phyloP scores from a whole-genome alignment of 1,139 yeast genomes.

The Suzukiozyma palmioleophila region DNA sequence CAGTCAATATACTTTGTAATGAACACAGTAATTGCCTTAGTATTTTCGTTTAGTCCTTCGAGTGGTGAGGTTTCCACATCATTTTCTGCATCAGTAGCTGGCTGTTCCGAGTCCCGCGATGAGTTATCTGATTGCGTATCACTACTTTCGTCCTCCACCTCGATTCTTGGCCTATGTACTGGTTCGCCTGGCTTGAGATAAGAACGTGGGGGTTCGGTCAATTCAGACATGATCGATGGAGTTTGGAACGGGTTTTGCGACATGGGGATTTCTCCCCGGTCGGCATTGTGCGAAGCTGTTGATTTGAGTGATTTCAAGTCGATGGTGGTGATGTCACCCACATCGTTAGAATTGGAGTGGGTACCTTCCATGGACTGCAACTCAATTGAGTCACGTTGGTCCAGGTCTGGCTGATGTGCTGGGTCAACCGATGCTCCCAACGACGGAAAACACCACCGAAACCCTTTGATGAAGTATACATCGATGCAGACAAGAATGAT shows the following conservation, averaged over 20 bases:
- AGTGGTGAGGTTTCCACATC: slow-evolving; percentile 1
- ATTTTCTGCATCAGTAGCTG: slow-evolving; percentile 1
- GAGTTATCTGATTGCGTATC: not conserved
- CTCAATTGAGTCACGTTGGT: slow-evolving; percentile 20
- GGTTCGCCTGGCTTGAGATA: slow-evolving; percentile 12
- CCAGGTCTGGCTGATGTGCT: slow-evolving; percentile 11
- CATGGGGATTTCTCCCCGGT: not conserved
- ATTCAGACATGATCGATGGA: slow-evolving; percentile 7
- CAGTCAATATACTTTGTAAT: slow-evolving; percentile 52
- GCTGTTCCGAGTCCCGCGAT: slow-evolving; percentile 3
- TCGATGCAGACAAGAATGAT: slow-evolving; percentile 44
- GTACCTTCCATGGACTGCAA: slow-evolving; percentile 12
- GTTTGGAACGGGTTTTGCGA: slow-evolving; percentile 11
- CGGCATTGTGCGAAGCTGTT: slow-evolving; percentile 12
- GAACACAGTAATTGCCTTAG: slow-evolving; percentile 31
- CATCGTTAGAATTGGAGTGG: slow-evolving; percentile 9
- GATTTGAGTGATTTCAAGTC: slow-evolving; percentile 21
- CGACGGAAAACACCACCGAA: slow-evolving; percentile 20
- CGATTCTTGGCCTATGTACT: not conserved
- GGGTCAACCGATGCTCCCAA: slow-evolving; percentile 16
- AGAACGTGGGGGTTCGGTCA: slow-evolving; percentile 17
- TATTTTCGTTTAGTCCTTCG: slow-evolving; percentile 7
- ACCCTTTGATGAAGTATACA: slow-evolving; percentile 32
- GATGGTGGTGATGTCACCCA: slow-evolving; percentile 35
- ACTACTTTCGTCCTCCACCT: slow-evolving; percentile 2